Evolutionary conservation across 2,329 filamentous ascomycete species (phyloP).

Genomic region (Nemania abortiva): DNA sequence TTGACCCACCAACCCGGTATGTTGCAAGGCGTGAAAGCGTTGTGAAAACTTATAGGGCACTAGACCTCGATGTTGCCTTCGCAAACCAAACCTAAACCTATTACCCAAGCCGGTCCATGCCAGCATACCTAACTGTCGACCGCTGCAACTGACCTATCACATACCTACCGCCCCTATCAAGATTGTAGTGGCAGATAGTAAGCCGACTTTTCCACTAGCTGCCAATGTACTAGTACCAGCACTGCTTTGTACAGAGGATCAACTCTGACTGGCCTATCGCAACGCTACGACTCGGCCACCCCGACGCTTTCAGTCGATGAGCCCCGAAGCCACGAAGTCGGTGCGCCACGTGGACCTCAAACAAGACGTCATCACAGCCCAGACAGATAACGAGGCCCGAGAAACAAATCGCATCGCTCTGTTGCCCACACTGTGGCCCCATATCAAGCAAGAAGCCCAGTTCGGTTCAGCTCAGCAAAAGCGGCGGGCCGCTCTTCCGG

Average conservation of each 20-base stretch:
- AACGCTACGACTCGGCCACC: background rate
- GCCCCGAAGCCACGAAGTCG: background rate
- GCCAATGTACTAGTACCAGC: slow-evolving; percentile 22
- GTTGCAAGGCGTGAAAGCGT: background rate
- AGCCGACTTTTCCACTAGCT: no score
- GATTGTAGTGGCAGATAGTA: background rate
- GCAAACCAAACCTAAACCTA: background rate
- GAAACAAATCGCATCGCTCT: slow-evolving; percentile 15
- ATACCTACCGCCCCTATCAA: background rate
- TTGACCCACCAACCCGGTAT: background rate
- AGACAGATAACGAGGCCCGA: background rate
- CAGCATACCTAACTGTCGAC: background rate
- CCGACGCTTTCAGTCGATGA: background rate
- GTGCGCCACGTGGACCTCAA: background rate
- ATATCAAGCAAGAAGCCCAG: background rate
- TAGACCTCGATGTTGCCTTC: background rate
- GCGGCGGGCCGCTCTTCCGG: no score
- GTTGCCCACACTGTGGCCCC: slow-evolving; percentile 9
- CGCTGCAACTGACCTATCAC: background rate
- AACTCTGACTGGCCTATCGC: background rate
- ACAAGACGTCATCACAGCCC: background rate
- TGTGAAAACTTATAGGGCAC: background rate
- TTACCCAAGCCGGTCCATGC: background rate
- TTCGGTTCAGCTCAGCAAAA: no score
- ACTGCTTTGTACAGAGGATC: background rate